Conservation (phyloP, 75 land plant genomes). For the Gnetum montanum region DNA sequence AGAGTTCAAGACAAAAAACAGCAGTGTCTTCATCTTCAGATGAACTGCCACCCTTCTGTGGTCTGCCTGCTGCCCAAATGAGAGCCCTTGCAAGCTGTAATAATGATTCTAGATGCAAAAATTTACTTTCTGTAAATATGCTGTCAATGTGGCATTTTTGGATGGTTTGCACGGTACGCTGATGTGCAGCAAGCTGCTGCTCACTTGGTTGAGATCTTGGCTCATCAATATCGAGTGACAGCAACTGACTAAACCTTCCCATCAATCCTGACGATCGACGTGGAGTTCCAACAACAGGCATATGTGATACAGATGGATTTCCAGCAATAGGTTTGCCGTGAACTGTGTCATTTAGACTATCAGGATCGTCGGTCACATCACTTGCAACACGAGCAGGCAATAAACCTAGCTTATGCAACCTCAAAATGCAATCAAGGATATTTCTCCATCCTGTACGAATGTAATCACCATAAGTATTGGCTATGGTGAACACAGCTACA, state of each 20-base stretch:
- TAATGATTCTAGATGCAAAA: slow-evolving; percentile 80
- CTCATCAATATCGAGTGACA: slow-evolving; percentile 81
- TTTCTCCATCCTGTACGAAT: slow-evolving; percentile 83
- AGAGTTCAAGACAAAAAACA: slow-evolving; percentile 87
- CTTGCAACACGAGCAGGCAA: slow-evolving; percentile 69
- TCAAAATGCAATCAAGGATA: slow-evolving; percentile 68
- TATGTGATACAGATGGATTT: slow-evolving; percentile 30
- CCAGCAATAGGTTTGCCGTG: slow-evolving; percentile 51
- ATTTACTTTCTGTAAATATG: slow-evolving; percentile 92
- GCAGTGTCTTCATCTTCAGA: slow-evolving; percentile 96
- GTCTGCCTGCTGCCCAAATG: slow-evolving; percentile 90
- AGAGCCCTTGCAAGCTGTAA: slow-evolving; percentile 85
- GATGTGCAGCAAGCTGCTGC: slow-evolving; percentile 87
- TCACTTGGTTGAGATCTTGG: slow-evolving; percentile 71
- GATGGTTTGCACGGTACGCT: slow-evolving; percentile 78
- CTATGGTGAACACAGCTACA: slow-evolving; percentile 68
- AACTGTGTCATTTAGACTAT: slow-evolving; percentile 33
- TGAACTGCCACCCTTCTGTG: slow-evolving; percentile 69
- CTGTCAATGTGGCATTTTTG: slow-evolving; percentile 93
- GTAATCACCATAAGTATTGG: slow-evolving; percentile 68
- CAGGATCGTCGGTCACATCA: slow-evolving; percentile 71
- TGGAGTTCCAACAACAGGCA: slow-evolving; percentile 51
- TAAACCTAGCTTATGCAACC: slow-evolving; percentile 75
- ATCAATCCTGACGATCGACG: slow-evolving; percentile 74
- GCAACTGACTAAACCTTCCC: slow-evolving; percentile 78